Percentiles rank a stretch among this genome's conserved stretches.
Conservation (phyloP, 2,329 filamentous ascomycete genomes). For the Penicillium sp. region DNA sequence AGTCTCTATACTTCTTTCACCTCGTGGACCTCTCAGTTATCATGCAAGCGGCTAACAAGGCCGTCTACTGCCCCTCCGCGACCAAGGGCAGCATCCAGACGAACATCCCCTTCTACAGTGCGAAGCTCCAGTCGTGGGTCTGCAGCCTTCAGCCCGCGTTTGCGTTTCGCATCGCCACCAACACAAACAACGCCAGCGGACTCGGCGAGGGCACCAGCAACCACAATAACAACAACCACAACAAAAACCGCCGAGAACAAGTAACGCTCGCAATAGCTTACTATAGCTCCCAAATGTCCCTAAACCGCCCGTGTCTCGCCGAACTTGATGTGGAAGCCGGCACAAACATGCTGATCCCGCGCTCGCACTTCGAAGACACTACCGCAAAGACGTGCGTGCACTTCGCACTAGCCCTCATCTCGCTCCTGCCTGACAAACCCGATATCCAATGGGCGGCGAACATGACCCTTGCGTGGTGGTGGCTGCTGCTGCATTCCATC, state of each 20-base stretch:
- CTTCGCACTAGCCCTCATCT: constrained; percentile 29
- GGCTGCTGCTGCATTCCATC: constrained; percentile 46
- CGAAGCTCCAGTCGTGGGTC: not conserved
- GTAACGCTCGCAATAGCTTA: not conserved
- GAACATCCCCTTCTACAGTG: not conserved
- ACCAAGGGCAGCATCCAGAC: not conserved
- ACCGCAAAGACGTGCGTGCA: not conserved
- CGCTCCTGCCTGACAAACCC: constrained; percentile 39
- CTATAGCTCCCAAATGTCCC: not conserved
- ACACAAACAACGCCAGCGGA: not conserved
- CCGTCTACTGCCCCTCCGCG: not conserved
- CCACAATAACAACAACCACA: too few species aligned
- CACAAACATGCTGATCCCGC: not conserved
- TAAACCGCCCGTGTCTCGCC: not conserved
- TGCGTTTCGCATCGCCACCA: not conserved
- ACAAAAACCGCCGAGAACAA: not conserved
- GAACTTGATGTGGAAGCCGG: not conserved
- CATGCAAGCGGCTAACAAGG: not conserved
- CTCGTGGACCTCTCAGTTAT: not conserved
- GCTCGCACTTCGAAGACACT: not conserved
- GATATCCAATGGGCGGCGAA: constrained; percentile 39
- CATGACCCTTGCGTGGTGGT: constrained; percentile 41
- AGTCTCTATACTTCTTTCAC: constrained; percentile 11
- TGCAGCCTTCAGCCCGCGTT: constrained; percentile 1
- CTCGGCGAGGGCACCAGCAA: too few species aligned